Conservation (phyloP, 345 rosid species). For the Gossypium ekmanianum region DNA sequence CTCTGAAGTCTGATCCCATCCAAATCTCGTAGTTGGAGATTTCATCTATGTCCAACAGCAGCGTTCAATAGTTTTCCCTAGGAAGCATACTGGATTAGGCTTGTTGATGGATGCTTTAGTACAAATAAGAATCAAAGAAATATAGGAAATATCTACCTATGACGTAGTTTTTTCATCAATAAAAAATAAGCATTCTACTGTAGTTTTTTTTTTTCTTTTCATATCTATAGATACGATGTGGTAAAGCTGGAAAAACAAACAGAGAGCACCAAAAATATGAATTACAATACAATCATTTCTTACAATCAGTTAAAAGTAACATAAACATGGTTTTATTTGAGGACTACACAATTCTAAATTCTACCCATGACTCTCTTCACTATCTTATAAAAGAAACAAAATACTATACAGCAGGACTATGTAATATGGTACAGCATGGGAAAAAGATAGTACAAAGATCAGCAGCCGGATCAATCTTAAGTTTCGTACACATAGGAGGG, state of each 20-base stretch:
- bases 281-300: constrained; percentile 23
- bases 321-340: constrained; percentile 39
- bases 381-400: constrained; percentile 22
- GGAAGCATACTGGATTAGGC: neutral
- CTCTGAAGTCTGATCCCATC: constrained; percentile 22
- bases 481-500: constrained; percentile 16
- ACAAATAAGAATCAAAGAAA: neutral
- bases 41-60: neutral
- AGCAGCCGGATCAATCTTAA: constrained; percentile 21
- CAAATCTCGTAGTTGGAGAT: neutral
- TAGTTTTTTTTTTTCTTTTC: neutral
- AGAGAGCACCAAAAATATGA: constrained; percentile 9
- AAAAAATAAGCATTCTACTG: neutral
- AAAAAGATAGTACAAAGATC: constrained; percentile 20
- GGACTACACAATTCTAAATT: constrained; percentile 23
- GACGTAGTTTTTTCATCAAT: too few relatives aligned
- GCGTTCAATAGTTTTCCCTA: neutral
- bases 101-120: neutral
- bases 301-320: constrained; percentile 23
- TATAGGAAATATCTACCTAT: neutral
- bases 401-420: constrained; percentile 44
- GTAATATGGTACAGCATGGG: constrained; percentile 29
- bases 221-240: neutral
- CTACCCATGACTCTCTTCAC: constrained; percentile 23
- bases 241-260: neutral